Conservation (phyloP, 106 monocot genomes). For the Dioscorea alata region DNA sequence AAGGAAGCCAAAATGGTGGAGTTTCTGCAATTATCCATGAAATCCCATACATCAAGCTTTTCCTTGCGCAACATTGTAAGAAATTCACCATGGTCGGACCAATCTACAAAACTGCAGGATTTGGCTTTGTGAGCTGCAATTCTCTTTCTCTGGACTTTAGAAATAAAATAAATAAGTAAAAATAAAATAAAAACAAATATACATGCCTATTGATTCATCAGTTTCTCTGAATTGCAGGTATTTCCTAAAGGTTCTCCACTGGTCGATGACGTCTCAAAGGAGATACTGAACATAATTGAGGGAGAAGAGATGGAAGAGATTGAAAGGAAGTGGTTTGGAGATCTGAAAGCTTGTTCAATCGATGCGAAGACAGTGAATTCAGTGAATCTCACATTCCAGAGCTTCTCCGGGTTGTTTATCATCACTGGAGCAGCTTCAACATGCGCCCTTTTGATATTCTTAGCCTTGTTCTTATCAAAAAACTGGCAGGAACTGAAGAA, state of each 20-base stretch:
- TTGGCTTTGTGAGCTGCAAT: conserved; percentile 11
- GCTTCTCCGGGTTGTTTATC: conserved; percentile 22
- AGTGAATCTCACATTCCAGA: conserved; percentile 8
- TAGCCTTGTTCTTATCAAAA: conserved; percentile 8
- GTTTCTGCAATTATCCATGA: conserved; percentile 27
- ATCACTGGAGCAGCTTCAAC: conserved; percentile 11
- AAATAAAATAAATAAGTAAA: no score
- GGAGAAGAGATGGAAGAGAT: conserved; percentile 2
- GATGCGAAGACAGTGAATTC: conserved; percentile 4
- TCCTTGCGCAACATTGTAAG: conserved; percentile 13
- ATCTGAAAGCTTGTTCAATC: not conserved
- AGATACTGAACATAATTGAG: conserved; percentile 9
- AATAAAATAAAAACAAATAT: no score
- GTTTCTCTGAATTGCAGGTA: not conserved
- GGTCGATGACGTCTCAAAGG: conserved; percentile 1
- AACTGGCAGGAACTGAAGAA: conserved; percentile 19
- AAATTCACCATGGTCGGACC: conserved; percentile 31
- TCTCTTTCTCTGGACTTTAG: no score
- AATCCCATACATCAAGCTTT: conserved; percentile 24
- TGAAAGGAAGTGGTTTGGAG: conserved; percentile 2
- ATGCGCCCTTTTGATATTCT: conserved; percentile 12
- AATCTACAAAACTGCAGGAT: conserved; percentile 27
- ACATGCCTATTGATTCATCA: no score
- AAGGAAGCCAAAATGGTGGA: conserved; percentile 27
- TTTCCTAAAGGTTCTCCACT: not conserved